Conservation (phyloP, 2,329 filamentous ascomycete genomes). For the Trichoderma citrinoviride region DNA sequence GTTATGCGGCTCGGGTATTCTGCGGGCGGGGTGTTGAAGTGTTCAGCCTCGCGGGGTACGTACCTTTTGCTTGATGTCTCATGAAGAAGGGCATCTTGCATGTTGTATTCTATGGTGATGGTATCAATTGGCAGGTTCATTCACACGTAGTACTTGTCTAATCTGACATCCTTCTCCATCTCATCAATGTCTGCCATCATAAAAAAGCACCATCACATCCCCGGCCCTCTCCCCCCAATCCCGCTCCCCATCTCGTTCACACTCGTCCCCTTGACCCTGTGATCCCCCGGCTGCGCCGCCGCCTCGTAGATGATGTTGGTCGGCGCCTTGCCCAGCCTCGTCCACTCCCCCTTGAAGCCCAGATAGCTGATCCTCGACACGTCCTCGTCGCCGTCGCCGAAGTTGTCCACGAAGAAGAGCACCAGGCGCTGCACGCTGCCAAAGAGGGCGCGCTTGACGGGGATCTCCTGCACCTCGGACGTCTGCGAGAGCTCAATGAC, state of each 20-base stretch:
- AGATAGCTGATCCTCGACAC: conserved; percentile 77
- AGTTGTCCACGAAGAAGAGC: conserved; percentile 92
- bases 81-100: too few species aligned
- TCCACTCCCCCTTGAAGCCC: conserved; percentile 93
- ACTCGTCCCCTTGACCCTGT: conserved; percentile 61
- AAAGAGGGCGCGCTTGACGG: conserved; percentile 85
- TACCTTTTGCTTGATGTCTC: background rate
- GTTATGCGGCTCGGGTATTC: conserved; percentile 22
- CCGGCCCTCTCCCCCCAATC: conserved; percentile 46
- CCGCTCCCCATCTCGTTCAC: conserved; percentile 55
- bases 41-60: conserved; percentile 19
- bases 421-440: conserved; percentile 77
- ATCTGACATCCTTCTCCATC: too few species aligned
- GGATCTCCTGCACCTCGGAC: conserved; percentile 79
- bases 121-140: background rate
- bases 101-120: too few species aligned
- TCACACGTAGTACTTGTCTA: background rate
- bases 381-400: conserved; percentile 74
- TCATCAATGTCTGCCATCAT: background rate
- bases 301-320: conserved; percentile 89
- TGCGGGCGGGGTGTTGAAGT: conserved; percentile 13
- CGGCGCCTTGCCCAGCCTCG: conserved; percentile 69
- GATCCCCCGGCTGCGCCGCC: conserved; percentile 86
- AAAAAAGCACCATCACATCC: conserved; percentile 26
- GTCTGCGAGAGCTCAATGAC: conserved; percentile 74